Conservation (phyloP, 257 asterid species). For the Vinca minor region DNA sequence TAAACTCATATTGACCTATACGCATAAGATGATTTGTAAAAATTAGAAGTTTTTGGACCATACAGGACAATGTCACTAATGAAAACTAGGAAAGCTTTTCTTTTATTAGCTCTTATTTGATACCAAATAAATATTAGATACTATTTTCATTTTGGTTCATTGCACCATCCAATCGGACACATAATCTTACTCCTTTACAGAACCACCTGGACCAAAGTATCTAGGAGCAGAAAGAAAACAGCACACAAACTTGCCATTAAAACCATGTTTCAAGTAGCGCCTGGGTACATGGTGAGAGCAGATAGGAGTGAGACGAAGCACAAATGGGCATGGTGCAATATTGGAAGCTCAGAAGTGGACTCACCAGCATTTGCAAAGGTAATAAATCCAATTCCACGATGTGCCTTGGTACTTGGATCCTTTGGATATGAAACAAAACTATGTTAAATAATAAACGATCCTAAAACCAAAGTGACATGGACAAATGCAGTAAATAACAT, state of each 20-base stretch:
- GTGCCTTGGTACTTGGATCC: conserved; percentile 90
- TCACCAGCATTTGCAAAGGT: conserved; percentile 82
- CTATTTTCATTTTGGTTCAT: not conserved
- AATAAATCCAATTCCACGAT: conserved; percentile 97
- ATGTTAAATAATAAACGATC: not conserved
- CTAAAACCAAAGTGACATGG: conserved; percentile 3
- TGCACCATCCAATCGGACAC: not conserved
- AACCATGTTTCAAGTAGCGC: not conserved
- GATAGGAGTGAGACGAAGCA: not conserved
- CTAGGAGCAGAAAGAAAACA: not conserved
- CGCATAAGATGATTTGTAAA: not conserved
- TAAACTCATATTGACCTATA: not conserved
- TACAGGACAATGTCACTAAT: not conserved
- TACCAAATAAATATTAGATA: not conserved
- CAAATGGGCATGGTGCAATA: conserved; percentile 1
- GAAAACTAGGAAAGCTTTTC: not conserved
- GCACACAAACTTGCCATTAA: not conserved
- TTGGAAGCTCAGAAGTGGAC: conserved; percentile 9
- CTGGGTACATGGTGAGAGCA: not conserved
- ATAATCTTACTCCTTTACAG: not conserved
- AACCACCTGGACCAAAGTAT: not conserved
- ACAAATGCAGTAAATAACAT: not conserved
- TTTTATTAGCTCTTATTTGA: not conserved
- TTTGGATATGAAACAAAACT: conserved; percentile 20
- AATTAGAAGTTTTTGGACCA: not conserved